Percentiles rank a stretch among this genome's conserved stretches.
These are phyloP conservation scores for slime mould (Dictyostelium discoideum) DNA, from an alignment of 78 protist species.

Conservation along the genomic window DNA sequence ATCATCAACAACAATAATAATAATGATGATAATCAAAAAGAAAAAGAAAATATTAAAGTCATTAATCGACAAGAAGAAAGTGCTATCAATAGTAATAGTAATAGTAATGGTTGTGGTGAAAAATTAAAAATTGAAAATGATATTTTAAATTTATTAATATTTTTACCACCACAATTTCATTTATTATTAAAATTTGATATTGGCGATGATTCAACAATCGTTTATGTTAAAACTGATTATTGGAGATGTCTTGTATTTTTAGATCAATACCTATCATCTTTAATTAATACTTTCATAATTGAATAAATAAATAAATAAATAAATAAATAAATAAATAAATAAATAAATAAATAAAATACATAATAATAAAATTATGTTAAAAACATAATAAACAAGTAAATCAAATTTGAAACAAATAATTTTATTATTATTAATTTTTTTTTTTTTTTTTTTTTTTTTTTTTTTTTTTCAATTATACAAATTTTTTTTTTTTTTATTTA, in stretches of 20 bases:
- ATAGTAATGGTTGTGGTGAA: background rate
- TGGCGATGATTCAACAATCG: slow-evolving; percentile 28
- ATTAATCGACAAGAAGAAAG: background rate
- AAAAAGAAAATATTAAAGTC: background rate
- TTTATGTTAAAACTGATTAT: slow-evolving; percentile 63
- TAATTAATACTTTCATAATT: background rate
- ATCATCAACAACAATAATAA: background rate
- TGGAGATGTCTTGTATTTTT: slow-evolving; percentile 58
- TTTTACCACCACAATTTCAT: slow-evolving; percentile 65
- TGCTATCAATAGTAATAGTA: too few species aligned
- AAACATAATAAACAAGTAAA: too few species aligned
- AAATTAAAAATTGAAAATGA: background rate
- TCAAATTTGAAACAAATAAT: too few species aligned
- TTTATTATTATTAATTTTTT: background rate
- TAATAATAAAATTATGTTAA: too few species aligned
- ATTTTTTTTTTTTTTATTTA: too few species aligned
- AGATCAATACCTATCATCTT: slow-evolving; percentile 34
- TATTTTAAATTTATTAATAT: slow-evolving; percentile 11
- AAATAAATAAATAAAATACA: too few species aligned
- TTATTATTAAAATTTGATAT: slow-evolving; percentile 46
- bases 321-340: too few species aligned
- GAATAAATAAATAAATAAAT: background rate
- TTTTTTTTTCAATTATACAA: background rate
- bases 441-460: background rate
- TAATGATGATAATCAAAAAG: background rate